Evolutionary conservation across 2,329 filamentous ascomycete genomes (phyloP), one percentile per base, ranked within the genome.

Genomic region (Ascocoryne sarcoides): DNA sequence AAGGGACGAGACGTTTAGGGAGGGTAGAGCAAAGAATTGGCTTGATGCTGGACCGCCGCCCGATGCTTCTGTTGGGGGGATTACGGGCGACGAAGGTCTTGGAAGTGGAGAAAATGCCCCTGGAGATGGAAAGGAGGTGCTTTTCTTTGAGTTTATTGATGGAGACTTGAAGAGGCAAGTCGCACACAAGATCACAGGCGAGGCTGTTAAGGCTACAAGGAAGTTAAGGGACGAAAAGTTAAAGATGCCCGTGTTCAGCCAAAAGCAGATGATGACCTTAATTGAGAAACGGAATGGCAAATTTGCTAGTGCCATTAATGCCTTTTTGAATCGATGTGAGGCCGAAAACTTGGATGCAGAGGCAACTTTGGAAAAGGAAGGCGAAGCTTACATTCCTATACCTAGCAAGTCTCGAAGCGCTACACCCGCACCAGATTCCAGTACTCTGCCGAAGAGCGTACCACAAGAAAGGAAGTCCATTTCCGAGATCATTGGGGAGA

Each of bases 91-190:
- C 20, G 65, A 75, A 32, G 59, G 54, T 2, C 51, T 75, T 4
- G 51, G 50, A 15, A 40, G 49, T 40, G 29, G 61, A 57, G 28
- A 59, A 59, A 26, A 40, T 39, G 34, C 45, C 43, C 53, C 59
- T 30, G 54, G 66, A 45, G 64, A 57, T 10, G 68, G 67, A 2
- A 72, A 72, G 37, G 79, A 94, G 52, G 82, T 95, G 12, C 64
- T 98, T 17, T 75, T 90, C 26, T 94, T 98, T 54, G 92, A 96
- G 59, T 96, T 93, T 51, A 65, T 94, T 14, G 92, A 96, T 59
- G 89, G 84, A 0, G 90, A 95, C 58, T 62, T 96, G 50, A 95
- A 89, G 64, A 73, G 84, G 30, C 81, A 93, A 57, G 82, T 88
- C 1, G 67, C 72, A 39, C 67, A 82, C 58, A 74, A 76, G 39